These are phyloP conservation scores for Heritiera littoralis DNA, from an alignment of 345 rosid species.

Conservation along the genomic window DNA sequence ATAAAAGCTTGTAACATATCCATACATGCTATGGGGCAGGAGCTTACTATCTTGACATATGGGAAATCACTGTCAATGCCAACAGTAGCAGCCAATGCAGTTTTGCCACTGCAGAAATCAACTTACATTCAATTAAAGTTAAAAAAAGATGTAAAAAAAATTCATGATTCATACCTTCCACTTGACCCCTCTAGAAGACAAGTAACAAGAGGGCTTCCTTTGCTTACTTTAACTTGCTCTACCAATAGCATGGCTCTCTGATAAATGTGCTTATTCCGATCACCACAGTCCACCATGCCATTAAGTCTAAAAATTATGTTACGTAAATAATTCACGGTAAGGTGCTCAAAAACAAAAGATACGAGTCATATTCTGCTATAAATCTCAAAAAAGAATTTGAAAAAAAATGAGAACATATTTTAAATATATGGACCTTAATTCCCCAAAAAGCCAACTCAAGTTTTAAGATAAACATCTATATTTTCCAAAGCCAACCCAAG, in stretches of 20 bases:
- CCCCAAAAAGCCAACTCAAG: background rate
- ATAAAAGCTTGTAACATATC: background rate
- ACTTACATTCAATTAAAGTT: constrained; percentile 19
- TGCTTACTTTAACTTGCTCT: constrained; percentile 96
- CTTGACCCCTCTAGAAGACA: constrained; percentile 91
- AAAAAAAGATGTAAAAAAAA: constrained; percentile 16
- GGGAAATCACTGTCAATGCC: constrained; percentile 96
- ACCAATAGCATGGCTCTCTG: constrained; percentile 82
- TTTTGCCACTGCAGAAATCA: constrained; percentile 70
- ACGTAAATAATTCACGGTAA: constrained; percentile 16
- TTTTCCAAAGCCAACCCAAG: background rate
- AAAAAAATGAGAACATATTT: background rate
- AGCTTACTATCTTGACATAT: constrained; percentile 89
- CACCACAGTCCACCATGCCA: constrained; percentile 90
- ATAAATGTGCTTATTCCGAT: constrained; percentile 70
- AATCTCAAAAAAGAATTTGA: background rate
- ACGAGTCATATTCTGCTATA: background rate
- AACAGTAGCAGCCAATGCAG: constrained; percentile 90
- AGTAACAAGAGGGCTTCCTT: constrained; percentile 88
- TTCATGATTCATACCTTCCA: constrained; percentile 62
- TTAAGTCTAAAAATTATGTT: constrained; percentile 54
- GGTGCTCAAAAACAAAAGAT: constrained; percentile 2
- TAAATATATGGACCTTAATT: background rate
- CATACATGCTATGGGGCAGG: background rate
- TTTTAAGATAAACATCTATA: constrained; percentile 12